Base-by-base conservation (phyloP, 441 rosid species). In the Adansonia gregorii region DNA sequence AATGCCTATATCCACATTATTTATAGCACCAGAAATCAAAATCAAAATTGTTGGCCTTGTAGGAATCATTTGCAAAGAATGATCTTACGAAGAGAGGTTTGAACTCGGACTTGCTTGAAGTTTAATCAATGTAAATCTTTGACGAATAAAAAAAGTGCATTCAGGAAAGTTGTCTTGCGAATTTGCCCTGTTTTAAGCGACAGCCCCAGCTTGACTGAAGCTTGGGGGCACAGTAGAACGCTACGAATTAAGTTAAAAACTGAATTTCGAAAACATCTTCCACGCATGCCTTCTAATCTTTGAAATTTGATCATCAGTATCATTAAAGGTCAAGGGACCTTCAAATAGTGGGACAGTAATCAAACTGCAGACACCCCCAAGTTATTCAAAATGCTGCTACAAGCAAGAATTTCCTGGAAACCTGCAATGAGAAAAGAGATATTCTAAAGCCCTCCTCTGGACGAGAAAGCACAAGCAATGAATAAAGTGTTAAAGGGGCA, bases 391-490 rank as follows among this genome's bases (percentile, higher is more conserved):
- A 24, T 24, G 17, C 66, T 60, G 8, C 66, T 5, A 11, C 51
- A 77, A 64, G 78, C 66, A 73, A 74, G 67, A 68, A 64, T 24
- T 55, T 70, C 72, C 75, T 41, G 1, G 76, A 61, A 73, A 73
- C 73, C 60, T 67, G 74, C 72, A 77, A 78, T 77, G 75, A 17
- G 79, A 76, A 24, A 60, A 60, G 70, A 64, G 73, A 81, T 78
- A 72, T 72, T 84, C 63, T 70, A 78, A 81, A 77, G 81, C 73
- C 83, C 78, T 65, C 73, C 24, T 81, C 63, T 66, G 67, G 63
- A 87, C 83, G 89, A 74, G 85, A 89, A 78, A 39, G 86, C 80
- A 85, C 72, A 81, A 67, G 20, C 56, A 78, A 51, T 75, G 78
- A 54, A 15, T 54, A 80, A 72, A 72, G 80, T 51, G 51, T 27